Percentiles rank a stretch among this genome's conserved stretches.
Conservation (phyloP, 176 grass and related monocot species). For the Eleusine coracana region DNA sequence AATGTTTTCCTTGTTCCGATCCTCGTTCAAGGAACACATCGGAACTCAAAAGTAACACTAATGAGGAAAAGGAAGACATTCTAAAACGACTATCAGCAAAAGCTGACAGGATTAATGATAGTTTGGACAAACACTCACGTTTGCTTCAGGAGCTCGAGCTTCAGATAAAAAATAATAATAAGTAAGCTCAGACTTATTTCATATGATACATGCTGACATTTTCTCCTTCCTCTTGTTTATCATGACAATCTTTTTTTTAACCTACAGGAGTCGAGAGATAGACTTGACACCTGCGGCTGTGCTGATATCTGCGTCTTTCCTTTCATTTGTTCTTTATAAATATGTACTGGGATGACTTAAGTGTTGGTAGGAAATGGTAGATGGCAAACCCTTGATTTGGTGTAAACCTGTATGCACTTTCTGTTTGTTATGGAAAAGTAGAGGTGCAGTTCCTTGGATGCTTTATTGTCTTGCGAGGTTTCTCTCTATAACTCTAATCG, state of each 20-base stretch:
- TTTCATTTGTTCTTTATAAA: background rate
- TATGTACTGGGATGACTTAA: background rate
- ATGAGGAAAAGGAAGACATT: background rate
- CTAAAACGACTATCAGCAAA: background rate
- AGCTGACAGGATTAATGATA: background rate
- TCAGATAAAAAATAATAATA: background rate
- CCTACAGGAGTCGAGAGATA: background rate
- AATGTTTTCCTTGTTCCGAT: background rate
- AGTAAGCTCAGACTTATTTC: background rate
- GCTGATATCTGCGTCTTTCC: background rate
- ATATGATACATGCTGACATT: background rate
- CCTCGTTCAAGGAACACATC: background rate
- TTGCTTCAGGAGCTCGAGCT: background rate
- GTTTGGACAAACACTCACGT: background rate
- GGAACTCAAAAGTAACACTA: background rate
- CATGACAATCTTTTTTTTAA: background rate
- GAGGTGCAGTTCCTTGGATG: too few relatives aligned
- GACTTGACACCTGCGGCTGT: background rate
- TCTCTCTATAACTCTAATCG: too few relatives aligned
- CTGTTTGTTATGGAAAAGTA: background rate
- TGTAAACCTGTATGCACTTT: background rate
- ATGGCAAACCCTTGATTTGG: background rate
- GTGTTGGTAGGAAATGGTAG: background rate
- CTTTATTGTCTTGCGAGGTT: too few relatives aligned
- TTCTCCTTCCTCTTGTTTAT: background rate